Conservation (phyloP, 768 basidiomycete genomes). For the Pulveroboletus ravenelii region DNA sequence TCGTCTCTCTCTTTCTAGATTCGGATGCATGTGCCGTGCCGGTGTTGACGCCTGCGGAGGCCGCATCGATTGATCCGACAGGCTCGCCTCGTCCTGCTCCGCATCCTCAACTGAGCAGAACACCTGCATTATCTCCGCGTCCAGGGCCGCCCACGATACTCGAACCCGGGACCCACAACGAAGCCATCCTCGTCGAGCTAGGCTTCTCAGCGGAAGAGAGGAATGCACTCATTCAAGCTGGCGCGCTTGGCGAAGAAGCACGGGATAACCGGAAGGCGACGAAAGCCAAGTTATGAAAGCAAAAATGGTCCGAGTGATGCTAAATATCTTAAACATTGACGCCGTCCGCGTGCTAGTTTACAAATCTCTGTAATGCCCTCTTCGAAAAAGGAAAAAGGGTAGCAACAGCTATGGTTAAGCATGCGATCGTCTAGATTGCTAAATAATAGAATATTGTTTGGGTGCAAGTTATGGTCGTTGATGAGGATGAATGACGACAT, state of each 20-base stretch:
- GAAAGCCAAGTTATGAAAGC: constrained; percentile 25
- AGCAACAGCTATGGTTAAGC: too few species aligned
- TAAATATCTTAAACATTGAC: not conserved
- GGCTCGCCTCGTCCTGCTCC: constrained; percentile 41
- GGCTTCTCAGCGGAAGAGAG: constrained; percentile 43
- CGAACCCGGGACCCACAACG: constrained; percentile 50
- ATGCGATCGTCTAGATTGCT: constrained; percentile 11
- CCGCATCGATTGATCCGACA: constrained; percentile 39
- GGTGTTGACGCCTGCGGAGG: constrained; percentile 62
- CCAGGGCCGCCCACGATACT: constrained; percentile 22
- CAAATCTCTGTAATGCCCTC: not conserved
- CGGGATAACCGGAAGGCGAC: constrained; percentile 17
- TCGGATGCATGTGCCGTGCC: constrained; percentile 72
- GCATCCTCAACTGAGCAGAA: constrained; percentile 45
- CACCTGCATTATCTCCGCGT: constrained; percentile 21
- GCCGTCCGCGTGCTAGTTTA: constrained; percentile 8
- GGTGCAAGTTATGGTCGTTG: not conserved
- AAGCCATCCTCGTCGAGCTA: constrained; percentile 48
- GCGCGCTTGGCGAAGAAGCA: constrained; percentile 42
- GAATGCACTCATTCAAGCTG: constrained; percentile 37
- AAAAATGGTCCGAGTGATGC: not conserved
- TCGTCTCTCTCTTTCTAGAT: constrained; percentile 34
- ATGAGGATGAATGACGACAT: not conserved
- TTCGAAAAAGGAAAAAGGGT: too few species aligned
- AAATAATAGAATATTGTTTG: constrained; percentile 5